A percentile compares a stretch with the other conserved stretches of the same genome.
Conservation (phyloP, 2,329 filamentous ascomycete genomes). For the Cordyceps tenuipes region DNA sequence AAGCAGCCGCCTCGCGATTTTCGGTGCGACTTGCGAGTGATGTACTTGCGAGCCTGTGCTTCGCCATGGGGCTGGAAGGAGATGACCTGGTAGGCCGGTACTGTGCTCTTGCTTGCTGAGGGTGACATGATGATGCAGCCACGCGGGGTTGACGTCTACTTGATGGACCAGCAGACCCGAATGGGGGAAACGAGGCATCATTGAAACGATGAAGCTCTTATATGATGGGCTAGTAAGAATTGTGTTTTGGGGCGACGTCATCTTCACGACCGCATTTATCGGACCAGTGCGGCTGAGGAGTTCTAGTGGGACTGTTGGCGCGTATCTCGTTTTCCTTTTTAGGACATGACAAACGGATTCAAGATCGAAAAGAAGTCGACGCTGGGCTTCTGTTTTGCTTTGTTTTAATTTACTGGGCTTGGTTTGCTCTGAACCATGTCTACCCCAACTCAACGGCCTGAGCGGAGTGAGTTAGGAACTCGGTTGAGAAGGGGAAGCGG, state of each 20-base stretch:
- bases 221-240: not conserved
- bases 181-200: not conserved
- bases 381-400: too few species aligned
- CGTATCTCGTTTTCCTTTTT: conserved; percentile 16
- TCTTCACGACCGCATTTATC: not conserved
- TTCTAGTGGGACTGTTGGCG: not conserved
- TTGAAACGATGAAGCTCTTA: not conserved
- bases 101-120: not conserved
- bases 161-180: not conserved
- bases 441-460: too few species aligned
- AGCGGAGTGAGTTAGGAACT: too few species aligned
- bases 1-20: conserved; percentile 17
- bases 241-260: not conserved
- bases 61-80: conserved; percentile 5
- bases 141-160: too few species aligned
- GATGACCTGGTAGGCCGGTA: conserved; percentile 5
- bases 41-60: conserved; percentile 13
- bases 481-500: too few species aligned
- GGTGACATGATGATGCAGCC: not conserved
- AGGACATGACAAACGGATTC: not conserved
- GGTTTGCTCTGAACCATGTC: too few species aligned
- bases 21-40: conserved; percentile 15
- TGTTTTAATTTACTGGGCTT: too few species aligned
- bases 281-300: conserved; percentile 8
- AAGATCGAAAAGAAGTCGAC: too few species aligned